A percentile compares a stretch with the other conserved stretches of the same genome.
phyloP scores from a whole-genome alignment of 345 rosid species.

The Syzygium grande region DNA sequence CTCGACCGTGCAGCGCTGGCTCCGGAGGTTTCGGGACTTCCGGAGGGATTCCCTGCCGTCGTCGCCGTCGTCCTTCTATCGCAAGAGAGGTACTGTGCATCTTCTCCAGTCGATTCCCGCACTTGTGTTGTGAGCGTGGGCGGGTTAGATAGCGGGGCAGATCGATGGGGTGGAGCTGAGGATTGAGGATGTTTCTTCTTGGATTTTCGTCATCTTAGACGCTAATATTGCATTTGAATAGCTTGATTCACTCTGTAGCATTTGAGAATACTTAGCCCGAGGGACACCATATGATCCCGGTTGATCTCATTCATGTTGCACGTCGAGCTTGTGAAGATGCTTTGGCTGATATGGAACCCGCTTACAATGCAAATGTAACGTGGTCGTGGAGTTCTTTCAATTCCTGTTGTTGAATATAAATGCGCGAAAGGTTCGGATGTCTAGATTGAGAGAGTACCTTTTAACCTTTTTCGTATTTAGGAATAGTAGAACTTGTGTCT shows the following conservation, averaged over 20 bases:
- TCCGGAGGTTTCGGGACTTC: conserved; percentile 55
- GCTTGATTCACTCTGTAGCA: background rate
- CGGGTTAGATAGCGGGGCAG: background rate
- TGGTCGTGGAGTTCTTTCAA: background rate
- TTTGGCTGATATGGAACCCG: background rate
- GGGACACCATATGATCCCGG: background rate
- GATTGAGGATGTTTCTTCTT: background rate
- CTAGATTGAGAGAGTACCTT: background rate
- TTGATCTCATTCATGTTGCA: background rate
- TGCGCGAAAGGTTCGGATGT: background rate
- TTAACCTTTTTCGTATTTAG: background rate
- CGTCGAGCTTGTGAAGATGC: background rate
- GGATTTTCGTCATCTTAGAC: background rate
- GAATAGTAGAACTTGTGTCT: background rate
- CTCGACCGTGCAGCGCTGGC: conserved; percentile 50
- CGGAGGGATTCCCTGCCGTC: conserved; percentile 82
- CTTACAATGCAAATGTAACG: background rate
- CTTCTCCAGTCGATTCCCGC: background rate
- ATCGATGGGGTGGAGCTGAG: background rate
- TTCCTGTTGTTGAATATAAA: background rate
- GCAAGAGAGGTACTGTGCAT: conserved; percentile 50
- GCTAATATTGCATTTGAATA: background rate
- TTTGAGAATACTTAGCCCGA: background rate
- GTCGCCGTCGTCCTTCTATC: conserved; percentile 59
- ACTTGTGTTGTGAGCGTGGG: background rate